Percentiles rank a stretch among this genome's conserved stretches.
Conservation (phyloP, 306 rosid genomes). For the Dryas octopetala region DNA sequence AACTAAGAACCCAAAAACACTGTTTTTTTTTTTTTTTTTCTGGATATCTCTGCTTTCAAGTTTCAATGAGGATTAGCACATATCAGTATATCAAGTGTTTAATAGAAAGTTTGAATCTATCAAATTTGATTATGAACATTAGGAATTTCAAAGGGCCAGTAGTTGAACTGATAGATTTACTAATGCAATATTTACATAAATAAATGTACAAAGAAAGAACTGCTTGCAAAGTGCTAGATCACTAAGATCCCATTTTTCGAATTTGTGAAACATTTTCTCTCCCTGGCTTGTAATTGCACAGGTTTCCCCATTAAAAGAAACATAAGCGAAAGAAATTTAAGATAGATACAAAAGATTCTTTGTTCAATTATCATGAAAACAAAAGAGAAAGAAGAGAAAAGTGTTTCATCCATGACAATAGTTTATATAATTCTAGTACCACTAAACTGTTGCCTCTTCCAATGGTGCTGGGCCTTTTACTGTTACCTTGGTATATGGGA, state of each 20-base stretch:
- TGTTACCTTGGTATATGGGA: slow-evolving; percentile 4
- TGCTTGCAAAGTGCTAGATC: neutral
- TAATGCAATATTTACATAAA: no score
- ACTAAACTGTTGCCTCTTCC: slow-evolving; percentile 21
- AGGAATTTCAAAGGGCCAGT: no score
- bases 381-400: neutral
- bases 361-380: neutral
- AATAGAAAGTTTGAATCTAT: no score
- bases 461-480: slow-evolving; percentile 20
- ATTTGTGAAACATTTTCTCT: no score
- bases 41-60: no score
- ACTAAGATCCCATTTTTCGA: no score
- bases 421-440: slow-evolving; percentile 17
- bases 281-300: neutral
- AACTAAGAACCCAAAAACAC: no score
- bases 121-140: no score
- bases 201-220: neutral
- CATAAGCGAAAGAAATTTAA: neutral
- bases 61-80: no score
- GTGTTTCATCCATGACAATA: slow-evolving; percentile 11
- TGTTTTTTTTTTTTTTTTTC: no score
- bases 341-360: neutral
- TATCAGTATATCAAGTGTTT: no score
- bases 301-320: neutral
- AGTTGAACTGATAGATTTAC: no score